A percentile compares a stretch with the other conserved stretches of the same genome.
These are phyloP conservation scores for Cruciata laevipes DNA, from an alignment of 257 asterid genomes.

Conservation along the genomic window DNA sequence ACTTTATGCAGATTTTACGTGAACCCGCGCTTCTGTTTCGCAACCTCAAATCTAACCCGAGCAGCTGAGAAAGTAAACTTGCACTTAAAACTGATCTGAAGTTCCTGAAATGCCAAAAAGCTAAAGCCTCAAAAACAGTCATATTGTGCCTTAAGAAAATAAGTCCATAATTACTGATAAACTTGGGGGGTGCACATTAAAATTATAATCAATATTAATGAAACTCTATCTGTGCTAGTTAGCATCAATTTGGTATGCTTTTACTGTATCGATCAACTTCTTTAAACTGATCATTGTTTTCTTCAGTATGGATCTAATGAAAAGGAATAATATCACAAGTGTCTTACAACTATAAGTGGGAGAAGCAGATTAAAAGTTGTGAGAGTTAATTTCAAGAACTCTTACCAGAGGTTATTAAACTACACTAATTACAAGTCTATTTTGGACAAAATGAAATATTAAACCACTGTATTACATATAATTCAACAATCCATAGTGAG, in stretches of 20 bases:
- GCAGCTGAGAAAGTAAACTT: too few relatives aligned
- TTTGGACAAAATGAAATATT: not conserved
- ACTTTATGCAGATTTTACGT: not conserved
- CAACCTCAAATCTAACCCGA: too few relatives aligned
- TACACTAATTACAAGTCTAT: not conserved
- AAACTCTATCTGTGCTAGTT: not conserved
- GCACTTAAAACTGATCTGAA: not conserved
- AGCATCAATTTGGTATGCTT: not conserved
- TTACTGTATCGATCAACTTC: not conserved
- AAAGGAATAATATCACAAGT: too few relatives aligned
- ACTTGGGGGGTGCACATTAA: too few relatives aligned
- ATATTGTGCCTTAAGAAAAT: not conserved
- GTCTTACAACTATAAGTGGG: too few relatives aligned
- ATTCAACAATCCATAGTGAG: not conserved
- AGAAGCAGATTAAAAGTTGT: too few relatives aligned
- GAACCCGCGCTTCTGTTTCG: too few relatives aligned
- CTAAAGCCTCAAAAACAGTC: not conserved
- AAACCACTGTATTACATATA: not conserved
- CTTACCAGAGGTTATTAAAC: not conserved
- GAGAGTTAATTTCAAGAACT: too few relatives aligned
- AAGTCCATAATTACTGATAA: not conserved
- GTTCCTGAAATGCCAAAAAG: not conserved
- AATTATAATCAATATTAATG: not conserved
- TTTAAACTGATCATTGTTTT: not conserved
- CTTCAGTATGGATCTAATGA: too few relatives aligned